Conservation (phyloP, 2,329 filamentous ascomycete genomes). For the Penicillium sp. region DNA sequence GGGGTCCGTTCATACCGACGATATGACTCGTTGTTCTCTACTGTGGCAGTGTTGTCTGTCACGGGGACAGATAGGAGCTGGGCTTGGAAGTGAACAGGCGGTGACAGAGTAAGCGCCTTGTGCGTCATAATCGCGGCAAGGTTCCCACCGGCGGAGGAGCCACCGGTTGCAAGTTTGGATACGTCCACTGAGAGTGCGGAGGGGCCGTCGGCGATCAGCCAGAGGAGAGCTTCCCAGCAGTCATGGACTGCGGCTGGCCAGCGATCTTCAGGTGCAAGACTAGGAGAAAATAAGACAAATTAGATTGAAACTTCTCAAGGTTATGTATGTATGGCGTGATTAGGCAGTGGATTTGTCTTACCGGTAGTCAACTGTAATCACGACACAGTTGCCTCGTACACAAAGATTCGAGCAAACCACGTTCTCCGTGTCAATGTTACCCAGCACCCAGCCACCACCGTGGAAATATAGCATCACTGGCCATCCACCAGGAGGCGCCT, state of each 20-base stretch:
- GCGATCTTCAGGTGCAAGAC: constrained; percentile 58
- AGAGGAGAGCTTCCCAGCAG: constrained; percentile 57
- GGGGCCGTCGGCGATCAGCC: constrained; percentile 42
- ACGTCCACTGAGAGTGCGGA: constrained; percentile 44
- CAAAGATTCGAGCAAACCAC: constrained; percentile 57
- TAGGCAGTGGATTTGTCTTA: constrained; percentile 25
- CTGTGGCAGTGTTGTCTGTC: constrained; percentile 56
- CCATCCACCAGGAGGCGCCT: constrained; percentile 51
- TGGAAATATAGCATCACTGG: constrained; percentile 59
- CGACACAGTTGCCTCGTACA: constrained; percentile 51
- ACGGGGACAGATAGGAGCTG: constrained; percentile 61
- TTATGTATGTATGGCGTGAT: neutral
- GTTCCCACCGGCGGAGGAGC: constrained; percentile 55
- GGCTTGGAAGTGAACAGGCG: constrained; percentile 43
- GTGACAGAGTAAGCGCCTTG: constrained; percentile 43
- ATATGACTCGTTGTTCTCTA: constrained; percentile 50
- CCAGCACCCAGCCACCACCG: constrained; percentile 60
- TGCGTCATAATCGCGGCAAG: constrained; percentile 56
- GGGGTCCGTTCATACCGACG: constrained; percentile 53
- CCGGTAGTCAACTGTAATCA: constrained; percentile 59
- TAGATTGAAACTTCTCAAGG: neutral
- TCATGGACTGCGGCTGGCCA: constrained; percentile 60
- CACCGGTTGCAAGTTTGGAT: constrained; percentile 49
- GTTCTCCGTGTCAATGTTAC: constrained; percentile 60
- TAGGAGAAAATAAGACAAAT: constrained; percentile 17